phyloP scores from a whole-genome alignment of 1,284 basidiomycete genomes.

The Rhodotorula sp. region DNA sequence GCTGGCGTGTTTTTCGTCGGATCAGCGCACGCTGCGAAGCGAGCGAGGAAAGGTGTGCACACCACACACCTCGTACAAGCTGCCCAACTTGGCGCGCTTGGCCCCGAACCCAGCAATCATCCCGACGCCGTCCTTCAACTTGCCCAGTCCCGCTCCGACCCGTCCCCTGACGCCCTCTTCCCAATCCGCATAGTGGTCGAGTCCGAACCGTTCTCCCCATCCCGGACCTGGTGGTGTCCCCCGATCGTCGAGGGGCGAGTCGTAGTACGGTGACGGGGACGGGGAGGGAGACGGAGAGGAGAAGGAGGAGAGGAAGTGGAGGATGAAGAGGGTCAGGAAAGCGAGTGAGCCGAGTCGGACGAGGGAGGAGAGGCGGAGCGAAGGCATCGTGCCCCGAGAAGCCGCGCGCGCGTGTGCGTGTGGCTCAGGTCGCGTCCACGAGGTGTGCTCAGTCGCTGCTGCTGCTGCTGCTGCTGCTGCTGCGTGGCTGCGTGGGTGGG shows the following conservation, averaged over 20 bases:
- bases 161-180: slow-evolving; percentile 32
- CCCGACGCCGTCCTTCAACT: slow-evolving; percentile 25
- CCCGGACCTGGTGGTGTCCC: background rate
- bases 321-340: slow-evolving; percentile 19
- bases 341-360: slow-evolving; percentile 12
- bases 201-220: slow-evolving; percentile 32
- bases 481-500: no score
- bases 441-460: background rate
- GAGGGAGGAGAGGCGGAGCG: slow-evolving; percentile 24
- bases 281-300: background rate
- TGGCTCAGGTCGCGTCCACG: background rate
- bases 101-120: slow-evolving; percentile 27
- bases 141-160: slow-evolving; percentile 24
- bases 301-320: slow-evolving; percentile 35
- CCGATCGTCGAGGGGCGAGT: background rate
- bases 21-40: background rate
- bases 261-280: background rate
- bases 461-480: no score
- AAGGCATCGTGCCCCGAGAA: slow-evolving; percentile 10
- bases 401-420: background rate
- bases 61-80: slow-evolving; percentile 39
- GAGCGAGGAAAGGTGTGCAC: background rate
- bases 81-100: slow-evolving; percentile 26
- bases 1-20: slow-evolving; percentile 19
- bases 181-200: slow-evolving; percentile 38